Evolutionary conservation across 179 eudicot genomes (phyloP).

Genomic region (Gypsophila paniculata): DNA sequence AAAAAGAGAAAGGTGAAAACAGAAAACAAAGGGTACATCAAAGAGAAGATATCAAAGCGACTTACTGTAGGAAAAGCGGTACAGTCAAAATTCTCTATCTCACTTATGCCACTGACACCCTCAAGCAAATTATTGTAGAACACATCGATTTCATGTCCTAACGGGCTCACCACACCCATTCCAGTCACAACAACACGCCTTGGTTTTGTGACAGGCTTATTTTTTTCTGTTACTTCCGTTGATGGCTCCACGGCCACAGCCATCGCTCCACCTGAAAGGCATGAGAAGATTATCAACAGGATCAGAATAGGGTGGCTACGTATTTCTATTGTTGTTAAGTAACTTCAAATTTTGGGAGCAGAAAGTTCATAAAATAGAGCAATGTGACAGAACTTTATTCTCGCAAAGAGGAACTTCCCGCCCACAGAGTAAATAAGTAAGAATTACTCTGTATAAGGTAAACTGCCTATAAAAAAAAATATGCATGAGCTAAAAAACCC

Average conservation of each 20-base stretch:
- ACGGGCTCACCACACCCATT: conserved; percentile 84
- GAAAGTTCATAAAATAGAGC: neutral
- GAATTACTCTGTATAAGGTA: neutral
- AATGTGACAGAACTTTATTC: neutral
- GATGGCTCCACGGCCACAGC: conserved; percentile 62
- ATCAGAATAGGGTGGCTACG: neutral
- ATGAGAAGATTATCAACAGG: conserved; percentile 1
- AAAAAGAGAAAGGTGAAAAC: neutral
- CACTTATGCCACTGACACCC: conserved; percentile 90
- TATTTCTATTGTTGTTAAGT: neutral
- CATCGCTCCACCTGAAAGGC: conserved; percentile 47
- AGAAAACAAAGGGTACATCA: conserved; percentile 1
- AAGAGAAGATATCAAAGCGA: conserved; percentile 6
- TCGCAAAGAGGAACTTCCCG: neutral
- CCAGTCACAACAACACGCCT: conserved; percentile 95
- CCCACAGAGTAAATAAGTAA: neutral
- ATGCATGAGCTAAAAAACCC: neutral
- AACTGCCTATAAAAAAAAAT: neutral
- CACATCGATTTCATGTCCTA: conserved; percentile 71
- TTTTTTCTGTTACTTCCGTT: conserved; percentile 41
- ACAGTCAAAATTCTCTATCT: conserved; percentile 90
- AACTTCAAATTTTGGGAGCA: neutral
- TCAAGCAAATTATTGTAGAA: conserved; percentile 90
- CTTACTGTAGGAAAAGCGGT: conserved; percentile 74
- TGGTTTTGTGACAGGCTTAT: conserved; percentile 49